Evolutionary conservation across 73 alveolate genomes (phyloP), one percentile per base, ranked within the genome.

Genomic region (Blepharisma japonicum): DNA sequence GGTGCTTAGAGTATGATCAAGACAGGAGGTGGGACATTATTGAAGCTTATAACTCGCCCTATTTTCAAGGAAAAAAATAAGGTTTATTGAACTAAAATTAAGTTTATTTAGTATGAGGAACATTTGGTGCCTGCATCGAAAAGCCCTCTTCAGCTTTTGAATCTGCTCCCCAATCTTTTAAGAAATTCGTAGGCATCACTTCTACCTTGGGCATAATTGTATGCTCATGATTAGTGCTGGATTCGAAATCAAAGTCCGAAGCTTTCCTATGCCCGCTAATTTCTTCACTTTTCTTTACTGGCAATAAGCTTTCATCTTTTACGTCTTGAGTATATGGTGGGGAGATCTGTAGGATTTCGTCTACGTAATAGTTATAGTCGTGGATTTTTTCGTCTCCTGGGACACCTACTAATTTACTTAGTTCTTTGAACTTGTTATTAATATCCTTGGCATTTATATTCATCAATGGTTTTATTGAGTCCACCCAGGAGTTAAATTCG

Each of bases 41-140:
- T 18, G 74, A 61, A 61, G 74, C 74, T 8, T 61, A 18, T 61
- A 61, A 61, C 74, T 61, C 74, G 23, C 47, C 74, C 14, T 61
- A 14, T 61, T 18, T 61, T 14, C 74, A 61, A 25, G 46, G 18
- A 4, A 61, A 25, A 39, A n/a, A 39, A 61, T 61, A 61, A 61
- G 14, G 74, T 61, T 61, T 32, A 32, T 32, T 32, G 42, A 32
- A 32, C 42, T 32, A 32, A 32, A 32, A 32, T 32, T 32, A 32
- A 32, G 42, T 32, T 32, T 32, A 32, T 32, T 32, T 32, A 32
- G 42, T 32, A 32, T 32, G 42, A 32, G 42, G 42, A 32, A 32
- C 3, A 32, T 32, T 32, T 32, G 42, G 42, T 32, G 42, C 42
- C 42, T 32, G 42, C 42, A 32, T 32, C 3, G 42, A 32, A 32